Evolutionary conservation across 805 yeast species (phyloP).

Genomic region (Candida ascalaphidarum): DNA sequence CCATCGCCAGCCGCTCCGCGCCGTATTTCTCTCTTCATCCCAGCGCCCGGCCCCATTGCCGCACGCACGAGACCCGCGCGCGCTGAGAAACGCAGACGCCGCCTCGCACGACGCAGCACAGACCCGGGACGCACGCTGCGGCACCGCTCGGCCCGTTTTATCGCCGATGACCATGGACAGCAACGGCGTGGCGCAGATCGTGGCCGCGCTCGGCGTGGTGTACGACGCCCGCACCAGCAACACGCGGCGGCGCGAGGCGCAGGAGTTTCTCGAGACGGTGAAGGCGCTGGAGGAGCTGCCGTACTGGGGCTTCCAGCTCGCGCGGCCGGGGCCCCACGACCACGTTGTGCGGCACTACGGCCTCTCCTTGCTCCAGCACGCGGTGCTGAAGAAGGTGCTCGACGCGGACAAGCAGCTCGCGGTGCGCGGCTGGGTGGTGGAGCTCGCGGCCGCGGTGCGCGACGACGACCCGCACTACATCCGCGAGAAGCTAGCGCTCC

Average conservation of each 20-base stretch:
- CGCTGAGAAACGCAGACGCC: too few species aligned
- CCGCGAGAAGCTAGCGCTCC: slow-evolving; percentile 78
- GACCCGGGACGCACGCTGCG: too few species aligned
- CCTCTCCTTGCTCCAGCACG: slow-evolving; percentile 63
- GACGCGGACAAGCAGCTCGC: slow-evolving; percentile 51
- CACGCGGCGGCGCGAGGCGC: slow-evolving; percentile 45
- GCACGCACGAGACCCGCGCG: too few species aligned
- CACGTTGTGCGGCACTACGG: slow-evolving; percentile 87
- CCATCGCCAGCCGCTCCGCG: too few species aligned
- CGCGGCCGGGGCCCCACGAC: slow-evolving; percentile 53
- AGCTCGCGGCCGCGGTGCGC: slow-evolving; percentile 53
- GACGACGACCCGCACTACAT: slow-evolving; percentile 80
- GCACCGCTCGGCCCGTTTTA: too few species aligned
- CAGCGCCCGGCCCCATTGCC: too few species aligned
- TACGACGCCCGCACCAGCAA: slow-evolving; percentile 61
- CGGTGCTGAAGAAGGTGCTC: slow-evolving; percentile 52
- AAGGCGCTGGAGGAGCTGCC: slow-evolving; percentile 81
- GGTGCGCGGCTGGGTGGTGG: slow-evolving; percentile 77
- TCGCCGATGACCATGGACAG: slow-evolving; percentile 51
- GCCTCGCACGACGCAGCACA: too few species aligned
- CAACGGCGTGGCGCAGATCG: slow-evolving; percentile 63
- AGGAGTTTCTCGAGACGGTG: slow-evolving; percentile 61
- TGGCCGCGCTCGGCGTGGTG: slow-evolving; percentile 67
- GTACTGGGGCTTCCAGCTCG: slow-evolving; percentile 83
- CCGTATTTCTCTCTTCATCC: too few species aligned